Conservation (phyloP, 1,284 basidiomycete genomes). For the Ganoderma meredithae region DNA sequence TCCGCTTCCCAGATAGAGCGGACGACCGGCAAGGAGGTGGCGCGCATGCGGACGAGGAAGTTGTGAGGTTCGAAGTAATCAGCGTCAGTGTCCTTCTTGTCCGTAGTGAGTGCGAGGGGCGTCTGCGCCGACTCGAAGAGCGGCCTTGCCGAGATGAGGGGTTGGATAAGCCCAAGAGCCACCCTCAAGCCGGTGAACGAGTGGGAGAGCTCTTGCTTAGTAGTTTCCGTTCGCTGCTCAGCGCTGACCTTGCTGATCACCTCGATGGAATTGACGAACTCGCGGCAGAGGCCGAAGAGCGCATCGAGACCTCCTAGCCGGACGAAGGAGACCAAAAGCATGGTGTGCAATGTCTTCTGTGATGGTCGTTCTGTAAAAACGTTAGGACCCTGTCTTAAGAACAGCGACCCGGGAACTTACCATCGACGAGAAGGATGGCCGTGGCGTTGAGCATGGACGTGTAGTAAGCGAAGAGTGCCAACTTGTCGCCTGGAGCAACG, state of each 20-base stretch:
- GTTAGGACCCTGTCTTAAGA: not conserved
- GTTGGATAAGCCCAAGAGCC: conserved; percentile 79
- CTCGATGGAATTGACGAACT: conserved; percentile 67
- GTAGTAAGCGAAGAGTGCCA: conserved; percentile 68
- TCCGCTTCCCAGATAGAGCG: conserved; percentile 81
- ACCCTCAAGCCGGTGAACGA: conserved; percentile 86
- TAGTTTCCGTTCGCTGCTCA: conserved; percentile 63
- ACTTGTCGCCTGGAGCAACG: conserved; percentile 53
- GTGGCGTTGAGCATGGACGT: conserved; percentile 83
- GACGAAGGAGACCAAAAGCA: conserved; percentile 81
- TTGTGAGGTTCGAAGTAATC: conserved; percentile 87
- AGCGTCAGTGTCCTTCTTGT: conserved; percentile 78
- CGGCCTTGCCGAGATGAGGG: conserved; percentile 81
- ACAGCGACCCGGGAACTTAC: conserved; percentile 50
- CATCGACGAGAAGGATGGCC: conserved; percentile 83
- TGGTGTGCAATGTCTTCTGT: conserved; percentile 82
- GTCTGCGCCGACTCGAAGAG: conserved; percentile 91
- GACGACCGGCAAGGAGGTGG: conserved; percentile 74
- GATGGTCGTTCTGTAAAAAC: conserved; percentile 70
- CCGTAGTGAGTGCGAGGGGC: conserved; percentile 70
- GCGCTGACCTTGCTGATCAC: conserved; percentile 53
- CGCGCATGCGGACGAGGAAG: conserved; percentile 85
- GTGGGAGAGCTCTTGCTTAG: conserved; percentile 72
- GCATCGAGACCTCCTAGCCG: conserved; percentile 77
- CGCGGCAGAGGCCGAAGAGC: conserved; percentile 67